Evolutionary conservation across 106 monocot genomes (phyloP), one percentile per base, ranked within the genome.

Genomic region (Apostasia ramifera): DNA sequence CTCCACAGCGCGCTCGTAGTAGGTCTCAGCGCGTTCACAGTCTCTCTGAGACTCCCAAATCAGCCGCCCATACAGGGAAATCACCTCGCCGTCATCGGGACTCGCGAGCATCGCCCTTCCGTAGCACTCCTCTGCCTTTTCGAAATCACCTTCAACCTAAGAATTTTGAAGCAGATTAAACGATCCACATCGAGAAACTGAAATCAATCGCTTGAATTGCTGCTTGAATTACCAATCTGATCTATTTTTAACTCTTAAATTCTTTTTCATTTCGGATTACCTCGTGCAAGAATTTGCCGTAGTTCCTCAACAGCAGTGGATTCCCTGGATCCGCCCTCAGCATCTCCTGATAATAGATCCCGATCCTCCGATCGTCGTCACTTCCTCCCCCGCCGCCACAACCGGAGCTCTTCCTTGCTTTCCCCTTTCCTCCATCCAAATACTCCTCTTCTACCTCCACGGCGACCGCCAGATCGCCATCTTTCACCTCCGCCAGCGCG

Each of bases 201-300:
- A 1, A 13, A 37, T 13, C 1, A 9, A 50, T 3, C 8, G 60
- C 0, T 13, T 55, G 10, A 3, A 10, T 68, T 1, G 2, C 4
- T 56, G 0, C 3, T 14, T 7, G 26, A 26, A 26, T 26, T n/a
- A n/a, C n/a, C n/a, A n/a, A n/a, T n/a, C n/a, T n/a, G n/a, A n/a
- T n/a, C n/a, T n/a, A n/a, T n/a, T 26, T 26, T 0, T 26, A 26
- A 26, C 26, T 26, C 26, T 26, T 26, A 26, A 26, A 26, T 26
- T 26, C 26, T 26, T 3, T 3, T 63, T 46, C 11, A 42, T 61
- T 65, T 47, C 14, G 26, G 4, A 2, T 53, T 70, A 85, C 91
- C 77, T 93, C 89, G 50, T 93, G 86, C 61, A 93, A 80, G 73
- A 82, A 93, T 55, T 63, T 68, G 50, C 84, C 93, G 77, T 86